These are phyloP conservation scores for Paramyrothecium roridum DNA, from an alignment of 2,329 filamentous ascomycete genomes.

Conservation along the genomic window DNA sequence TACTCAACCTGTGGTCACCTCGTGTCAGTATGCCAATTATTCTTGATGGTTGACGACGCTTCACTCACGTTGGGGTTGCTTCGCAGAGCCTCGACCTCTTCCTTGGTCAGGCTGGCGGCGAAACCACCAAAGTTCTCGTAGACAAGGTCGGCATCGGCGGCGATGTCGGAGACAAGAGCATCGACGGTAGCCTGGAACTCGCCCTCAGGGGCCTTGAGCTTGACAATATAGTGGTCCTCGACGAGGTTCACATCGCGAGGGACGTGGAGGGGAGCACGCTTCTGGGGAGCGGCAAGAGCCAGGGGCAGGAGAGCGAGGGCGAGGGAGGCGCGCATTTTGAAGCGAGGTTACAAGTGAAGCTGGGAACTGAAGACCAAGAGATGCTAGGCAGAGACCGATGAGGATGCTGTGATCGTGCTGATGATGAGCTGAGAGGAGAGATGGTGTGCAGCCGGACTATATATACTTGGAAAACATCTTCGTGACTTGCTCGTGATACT, in stretches of 20 bases:
- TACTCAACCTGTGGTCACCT: conserved; percentile 25
- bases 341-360: not conserved
- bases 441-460: not conserved
- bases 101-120: conserved; percentile 18
- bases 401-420: not conserved
- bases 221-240: conserved; percentile 34
- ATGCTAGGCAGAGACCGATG: not conserved
- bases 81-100: conserved; percentile 20
- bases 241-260: conserved; percentile 26
- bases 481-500: not conserved
- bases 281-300: conserved; percentile 23
- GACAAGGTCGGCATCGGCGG: conserved; percentile 27
- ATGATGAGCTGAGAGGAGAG: not conserved
- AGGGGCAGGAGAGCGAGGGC: conserved; percentile 28
- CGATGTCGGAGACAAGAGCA: conserved; percentile 13
- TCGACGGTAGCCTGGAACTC: conserved; percentile 18
- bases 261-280: conserved; percentile 29
- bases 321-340: conserved; percentile 26
- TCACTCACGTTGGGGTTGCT: conserved; percentile 19
- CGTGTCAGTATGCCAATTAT: not conserved
- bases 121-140: conserved; percentile 23
- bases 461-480: not conserved
- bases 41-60: no score
- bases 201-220: conserved; percentile 23
- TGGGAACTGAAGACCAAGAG: not conserved